Base-by-base conservation (phyloP, 2,329 filamentous ascomycete genomes). In the Venturia asperata region DNA sequence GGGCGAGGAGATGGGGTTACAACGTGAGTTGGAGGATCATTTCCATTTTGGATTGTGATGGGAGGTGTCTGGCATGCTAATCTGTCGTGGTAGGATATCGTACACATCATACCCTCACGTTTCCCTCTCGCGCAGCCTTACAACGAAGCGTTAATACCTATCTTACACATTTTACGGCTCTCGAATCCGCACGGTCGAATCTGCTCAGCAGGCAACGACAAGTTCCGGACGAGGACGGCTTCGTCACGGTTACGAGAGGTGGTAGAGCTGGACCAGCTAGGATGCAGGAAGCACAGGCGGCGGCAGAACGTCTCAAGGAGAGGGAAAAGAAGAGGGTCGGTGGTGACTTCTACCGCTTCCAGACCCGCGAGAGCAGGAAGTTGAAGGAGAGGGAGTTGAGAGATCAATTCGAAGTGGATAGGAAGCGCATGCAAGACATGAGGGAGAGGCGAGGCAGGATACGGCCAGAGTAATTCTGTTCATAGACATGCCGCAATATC, bases 141-240 rank as follows among this genome's bases (percentile, higher is more conserved):
- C 87, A 95, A 72, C 78, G 81, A 47, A 83, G 86, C 4, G 88
- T 96, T 30, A 92, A 97, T 72, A 85, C 87, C 43, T 97, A 92
- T 80, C 96, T 97, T 82, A 83, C 84, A 27, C 81, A 86, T n/a
- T 97, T 92, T 78, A 75, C 77, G 34, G 75, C 89, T 82, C 78
- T 84, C 73, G 78, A 90, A 81, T 78, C 89, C 83, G 81, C 85
- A 75, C 77, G 87, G 81, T 76, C 87, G 80, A 70, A 82, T 72
- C 69, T 87, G 79, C 77, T 82, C 80, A 73, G 88, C 78, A 73
- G 83, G 65, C 79, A 88, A 67, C 86, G 90, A 67, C 88, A 89
- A 70, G 87, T 91, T 71, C 91, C 93, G 0, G 94, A 99, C 75
- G 92, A 91, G 72, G 94, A 99, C 75, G 94, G 94, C 1, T 99